These are phyloP conservation scores for Balakata baccata DNA, from an alignment of 345 rosid species.

Conservation along the genomic window DNA sequence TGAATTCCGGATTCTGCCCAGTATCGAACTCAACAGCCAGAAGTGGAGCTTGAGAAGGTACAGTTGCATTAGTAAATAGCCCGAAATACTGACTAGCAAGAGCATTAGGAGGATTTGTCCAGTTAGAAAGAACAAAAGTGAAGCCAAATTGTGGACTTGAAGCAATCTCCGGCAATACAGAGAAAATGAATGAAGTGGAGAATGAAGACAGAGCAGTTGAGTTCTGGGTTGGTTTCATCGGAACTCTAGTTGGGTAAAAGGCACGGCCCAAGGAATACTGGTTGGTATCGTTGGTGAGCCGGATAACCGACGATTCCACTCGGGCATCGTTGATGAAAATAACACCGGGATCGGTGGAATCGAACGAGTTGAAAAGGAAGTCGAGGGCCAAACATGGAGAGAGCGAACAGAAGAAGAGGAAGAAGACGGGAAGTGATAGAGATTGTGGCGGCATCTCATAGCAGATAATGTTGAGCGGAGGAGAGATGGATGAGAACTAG, in stretches of 20 bases:
- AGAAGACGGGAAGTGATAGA: conserved; percentile 5
- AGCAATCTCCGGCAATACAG: conserved; percentile 45
- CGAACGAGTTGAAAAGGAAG: conserved; percentile 68
- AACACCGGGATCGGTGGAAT: conserved; percentile 34
- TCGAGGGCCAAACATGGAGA: conserved; percentile 28
- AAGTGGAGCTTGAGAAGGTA: conserved; percentile 47
- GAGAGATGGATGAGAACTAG: too few species aligned
- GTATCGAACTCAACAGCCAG: conserved; percentile 78
- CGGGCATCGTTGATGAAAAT: conserved; percentile 57
- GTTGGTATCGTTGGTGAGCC: conserved; percentile 59
- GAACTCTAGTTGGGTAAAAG: conserved; percentile 52
- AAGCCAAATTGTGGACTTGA: conserved; percentile 83
- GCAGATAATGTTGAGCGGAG: neutral
- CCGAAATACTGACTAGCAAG: conserved; percentile 75
- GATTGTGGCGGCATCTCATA: conserved; percentile 16
- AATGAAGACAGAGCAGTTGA: conserved; percentile 58
- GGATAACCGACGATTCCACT: conserved; percentile 53
- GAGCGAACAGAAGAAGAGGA: neutral
- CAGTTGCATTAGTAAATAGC: conserved; percentile 48
- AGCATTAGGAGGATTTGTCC: conserved; percentile 66
- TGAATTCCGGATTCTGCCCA: conserved; percentile 57
- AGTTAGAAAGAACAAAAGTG: conserved; percentile 73
- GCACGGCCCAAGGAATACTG: conserved; percentile 56
- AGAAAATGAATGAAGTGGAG: conserved; percentile 61
- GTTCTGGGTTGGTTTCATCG: conserved; percentile 44